Evolutionary conservation across 768 basidiomycete genomes (phyloP).

Genomic region (Cytidiella melzeri): DNA sequence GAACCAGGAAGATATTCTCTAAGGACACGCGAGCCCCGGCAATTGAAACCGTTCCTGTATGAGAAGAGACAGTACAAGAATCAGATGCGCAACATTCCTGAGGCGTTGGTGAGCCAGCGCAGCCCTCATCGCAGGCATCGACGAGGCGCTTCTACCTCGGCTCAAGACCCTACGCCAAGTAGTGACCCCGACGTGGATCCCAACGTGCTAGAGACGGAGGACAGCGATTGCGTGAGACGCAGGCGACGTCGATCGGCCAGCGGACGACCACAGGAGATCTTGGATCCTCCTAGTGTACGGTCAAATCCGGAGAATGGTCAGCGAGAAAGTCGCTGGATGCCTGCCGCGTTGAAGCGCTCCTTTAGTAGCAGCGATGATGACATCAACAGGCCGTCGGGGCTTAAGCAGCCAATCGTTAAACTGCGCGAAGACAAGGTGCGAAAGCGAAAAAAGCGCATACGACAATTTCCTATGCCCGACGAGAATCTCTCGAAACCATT

Average conservation of each 20-base stretch:
- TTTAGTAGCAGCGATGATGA: not conserved
- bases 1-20: conserved; percentile 40
- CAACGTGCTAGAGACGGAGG: conserved; percentile 2
- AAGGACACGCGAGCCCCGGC: conserved; percentile 46
- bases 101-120: conserved; percentile 55
- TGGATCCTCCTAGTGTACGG: not conserved
- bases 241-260: not conserved
- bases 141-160: not conserved
- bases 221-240: conserved; percentile 2
- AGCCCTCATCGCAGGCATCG: conserved; percentile 26
- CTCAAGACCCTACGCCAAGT: not conserved
- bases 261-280: not conserved
- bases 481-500: not conserved
- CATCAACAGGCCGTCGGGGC: not conserved
- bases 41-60: conserved; percentile 55
- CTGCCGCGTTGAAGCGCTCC: not conserved
- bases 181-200: conserved; percentile 12
- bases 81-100: conserved; percentile 48
- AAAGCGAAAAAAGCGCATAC: too few relatives aligned
- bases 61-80: conserved; percentile 49
- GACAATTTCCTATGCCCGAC: conserved; percentile 1
- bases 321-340: not conserved
- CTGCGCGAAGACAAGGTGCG: not conserved
- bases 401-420: too few relatives aligned
- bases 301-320: not conserved